Conservation (phyloP, 2,329 filamentous ascomycete species). For the Parafenestella ontariensis region DNA sequence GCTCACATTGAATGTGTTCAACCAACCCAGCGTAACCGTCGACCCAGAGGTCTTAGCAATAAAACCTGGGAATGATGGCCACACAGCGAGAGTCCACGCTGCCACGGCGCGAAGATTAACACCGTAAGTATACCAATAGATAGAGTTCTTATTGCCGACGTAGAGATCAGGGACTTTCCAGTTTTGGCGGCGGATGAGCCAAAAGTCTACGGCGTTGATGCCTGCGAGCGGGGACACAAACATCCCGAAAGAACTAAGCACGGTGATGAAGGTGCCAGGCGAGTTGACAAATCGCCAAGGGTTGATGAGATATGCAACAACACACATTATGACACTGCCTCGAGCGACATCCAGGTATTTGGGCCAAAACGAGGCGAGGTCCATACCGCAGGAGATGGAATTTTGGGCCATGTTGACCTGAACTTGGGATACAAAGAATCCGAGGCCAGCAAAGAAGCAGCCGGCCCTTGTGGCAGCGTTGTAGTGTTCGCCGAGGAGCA, state of each 20-base stretch:
- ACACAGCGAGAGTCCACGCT: slow-evolving; percentile 31
- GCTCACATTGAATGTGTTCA: too few species aligned
- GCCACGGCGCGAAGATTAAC: slow-evolving; percentile 32
- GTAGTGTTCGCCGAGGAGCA: slow-evolving; percentile 23
- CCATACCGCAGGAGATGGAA: slow-evolving; percentile 35
- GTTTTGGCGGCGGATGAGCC: slow-evolving; percentile 24
- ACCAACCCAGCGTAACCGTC: too few species aligned
- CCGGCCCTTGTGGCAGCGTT: slow-evolving; percentile 29
- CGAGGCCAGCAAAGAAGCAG: slow-evolving; percentile 39
- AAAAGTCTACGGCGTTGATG: slow-evolving; percentile 34
- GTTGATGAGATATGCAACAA: slow-evolving; percentile 25
- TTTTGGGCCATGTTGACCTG: slow-evolving; percentile 36
- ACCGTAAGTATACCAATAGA: slow-evolving; percentile 33
- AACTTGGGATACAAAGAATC: slow-evolving; percentile 30
- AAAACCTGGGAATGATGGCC: slow-evolving; percentile 20
- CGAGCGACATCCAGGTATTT: slow-evolving; percentile 28
- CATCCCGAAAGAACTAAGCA: slow-evolving; percentile 34
- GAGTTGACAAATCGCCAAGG: slow-evolving; percentile 32
- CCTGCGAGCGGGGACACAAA: slow-evolving; percentile 33
- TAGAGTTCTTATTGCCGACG: slow-evolving; percentile 8
- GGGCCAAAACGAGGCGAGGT: slow-evolving; percentile 32
- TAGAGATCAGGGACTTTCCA: slow-evolving; percentile 37
- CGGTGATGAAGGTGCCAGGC: slow-evolving; percentile 31
- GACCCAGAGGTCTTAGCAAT: too few species aligned
- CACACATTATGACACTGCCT: slow-evolving; percentile 29